Conservation (phyloP, 345 rosid genomes). For the Ailanthus altissimus region DNA sequence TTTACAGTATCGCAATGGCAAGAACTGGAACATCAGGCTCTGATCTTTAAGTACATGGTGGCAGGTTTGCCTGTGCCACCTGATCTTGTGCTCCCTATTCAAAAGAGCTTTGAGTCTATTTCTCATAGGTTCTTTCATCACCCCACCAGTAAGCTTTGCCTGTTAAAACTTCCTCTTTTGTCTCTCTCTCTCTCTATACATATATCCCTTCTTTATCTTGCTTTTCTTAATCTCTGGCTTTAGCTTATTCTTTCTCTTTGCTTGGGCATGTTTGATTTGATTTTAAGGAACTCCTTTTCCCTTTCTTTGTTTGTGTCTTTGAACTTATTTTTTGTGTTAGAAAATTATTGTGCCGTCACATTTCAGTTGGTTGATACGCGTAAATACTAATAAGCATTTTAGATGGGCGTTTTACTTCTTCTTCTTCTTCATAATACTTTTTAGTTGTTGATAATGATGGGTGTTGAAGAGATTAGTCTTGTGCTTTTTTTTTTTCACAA, state of each 20-base stretch:
- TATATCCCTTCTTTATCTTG: too few species aligned
- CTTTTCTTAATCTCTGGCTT: neutral
- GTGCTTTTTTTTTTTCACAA: neutral
- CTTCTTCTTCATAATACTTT: neutral
- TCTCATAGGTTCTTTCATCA: conserved; percentile 53
- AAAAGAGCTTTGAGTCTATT: conserved; percentile 52
- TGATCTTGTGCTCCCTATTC: conserved; percentile 56
- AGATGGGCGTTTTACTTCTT: neutral
- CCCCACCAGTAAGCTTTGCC: conserved; percentile 39
- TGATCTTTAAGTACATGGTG: conserved; percentile 59
- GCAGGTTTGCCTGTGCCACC: conserved; percentile 63
- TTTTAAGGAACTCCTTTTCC: conserved; percentile 13
- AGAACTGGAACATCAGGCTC: conserved; percentile 63
- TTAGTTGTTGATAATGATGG: neutral
- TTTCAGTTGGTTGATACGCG: conserved; percentile 1
- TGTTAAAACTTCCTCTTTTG: neutral
- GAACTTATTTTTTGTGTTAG: neutral
- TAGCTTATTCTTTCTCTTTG: neutral
- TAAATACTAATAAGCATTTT: neutral
- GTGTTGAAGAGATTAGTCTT: conserved; percentile 4
- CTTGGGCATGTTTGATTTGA: conserved; percentile 15
- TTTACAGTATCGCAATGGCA: conserved; percentile 62
- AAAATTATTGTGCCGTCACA: neutral
- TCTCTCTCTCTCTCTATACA: neutral
- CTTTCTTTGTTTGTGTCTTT: too few species aligned